Evolutionary conservation across 306 rosid genomes (phyloP).

Genomic region (Lathyrus aphaca): DNA sequence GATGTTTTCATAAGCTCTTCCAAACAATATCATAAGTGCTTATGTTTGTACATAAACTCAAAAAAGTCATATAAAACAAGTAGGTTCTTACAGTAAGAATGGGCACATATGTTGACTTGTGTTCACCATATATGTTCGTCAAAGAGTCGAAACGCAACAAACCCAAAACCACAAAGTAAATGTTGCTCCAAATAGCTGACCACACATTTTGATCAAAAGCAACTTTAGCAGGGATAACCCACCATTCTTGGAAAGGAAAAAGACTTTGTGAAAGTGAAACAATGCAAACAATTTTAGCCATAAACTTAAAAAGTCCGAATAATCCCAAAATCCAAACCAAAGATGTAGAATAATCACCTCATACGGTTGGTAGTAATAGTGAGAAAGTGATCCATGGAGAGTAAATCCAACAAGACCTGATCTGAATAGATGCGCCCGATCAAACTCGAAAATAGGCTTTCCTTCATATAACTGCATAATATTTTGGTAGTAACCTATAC

Average conservation of each 20-base stretch:
- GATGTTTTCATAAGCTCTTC: not conserved
- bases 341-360: slow-evolving; percentile 66
- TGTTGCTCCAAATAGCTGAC: slow-evolving; percentile 93
- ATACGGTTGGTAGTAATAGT: slow-evolving; percentile 90
- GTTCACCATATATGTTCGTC: slow-evolving; percentile 56
- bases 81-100: slow-evolving; percentile 77
- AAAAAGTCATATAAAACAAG: too few species aligned
- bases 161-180: slow-evolving; percentile 82
- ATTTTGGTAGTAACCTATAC: slow-evolving; percentile 29
- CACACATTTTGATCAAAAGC: slow-evolving; percentile 92
- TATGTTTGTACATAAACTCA: not conserved
- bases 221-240: slow-evolving; percentile 95
- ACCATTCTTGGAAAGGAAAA: slow-evolving; percentile 89
- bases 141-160: slow-evolving; percentile 73
- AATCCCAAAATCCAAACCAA: slow-evolving; percentile 38
- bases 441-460: slow-evolving; percentile 83
- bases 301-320: slow-evolving; percentile 29
- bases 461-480: slow-evolving; percentile 81
- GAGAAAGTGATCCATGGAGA: slow-evolving; percentile 98
- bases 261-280: slow-evolving; percentile 54
- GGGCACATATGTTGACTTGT: slow-evolving; percentile 75
- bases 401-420: slow-evolving; percentile 93
- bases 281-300: slow-evolving; percentile 43
- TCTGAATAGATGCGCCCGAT: slow-evolving; percentile 70
- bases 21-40: not conserved